phyloP scores from a whole-genome alignment of 2,329 filamentous ascomycete genomes.

The Gremmenia infestans region DNA sequence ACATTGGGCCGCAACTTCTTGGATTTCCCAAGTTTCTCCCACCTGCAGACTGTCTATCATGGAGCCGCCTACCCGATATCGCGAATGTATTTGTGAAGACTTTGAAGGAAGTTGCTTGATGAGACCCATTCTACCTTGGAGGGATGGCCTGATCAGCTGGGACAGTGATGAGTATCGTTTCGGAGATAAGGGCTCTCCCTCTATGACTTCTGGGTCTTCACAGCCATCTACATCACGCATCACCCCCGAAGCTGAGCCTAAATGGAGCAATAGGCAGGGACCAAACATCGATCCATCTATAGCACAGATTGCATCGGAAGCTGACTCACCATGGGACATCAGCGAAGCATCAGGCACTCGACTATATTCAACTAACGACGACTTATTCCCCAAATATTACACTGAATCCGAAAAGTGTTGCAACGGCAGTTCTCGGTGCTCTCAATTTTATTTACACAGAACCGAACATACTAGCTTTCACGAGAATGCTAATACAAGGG shows the following conservation, averaged over 20 bases:
- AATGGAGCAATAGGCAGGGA: not conserved
- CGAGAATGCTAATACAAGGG: not conserved
- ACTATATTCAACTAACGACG: not conserved
- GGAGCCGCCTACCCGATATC: not conserved
- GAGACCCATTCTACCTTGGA: not conserved
- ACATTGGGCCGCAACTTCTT: not conserved
- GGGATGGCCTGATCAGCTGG: not conserved
- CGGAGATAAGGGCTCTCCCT: not conserved
- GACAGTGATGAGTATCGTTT: not conserved
- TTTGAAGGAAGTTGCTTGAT: not conserved
- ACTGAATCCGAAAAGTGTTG: not conserved
- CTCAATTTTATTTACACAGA: not conserved
- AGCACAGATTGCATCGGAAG: not conserved
- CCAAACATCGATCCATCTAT: not conserved
- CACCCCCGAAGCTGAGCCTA: not conserved
- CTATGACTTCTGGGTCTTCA: conserved; percentile 1
- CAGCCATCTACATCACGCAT: not conserved
- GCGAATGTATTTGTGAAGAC: not conserved
- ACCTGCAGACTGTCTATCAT: not conserved
- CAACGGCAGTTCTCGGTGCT: not conserved
- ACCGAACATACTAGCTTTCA: not conserved
- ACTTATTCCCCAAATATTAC: not conserved
- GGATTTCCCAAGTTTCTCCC: not conserved
- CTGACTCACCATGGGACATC: not conserved
- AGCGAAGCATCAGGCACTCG: not conserved